Evolutionary conservation across 225 moss, liverwort and hornwort genomes (phyloP).

Genomic region (Anthoceros angustus): DNA sequence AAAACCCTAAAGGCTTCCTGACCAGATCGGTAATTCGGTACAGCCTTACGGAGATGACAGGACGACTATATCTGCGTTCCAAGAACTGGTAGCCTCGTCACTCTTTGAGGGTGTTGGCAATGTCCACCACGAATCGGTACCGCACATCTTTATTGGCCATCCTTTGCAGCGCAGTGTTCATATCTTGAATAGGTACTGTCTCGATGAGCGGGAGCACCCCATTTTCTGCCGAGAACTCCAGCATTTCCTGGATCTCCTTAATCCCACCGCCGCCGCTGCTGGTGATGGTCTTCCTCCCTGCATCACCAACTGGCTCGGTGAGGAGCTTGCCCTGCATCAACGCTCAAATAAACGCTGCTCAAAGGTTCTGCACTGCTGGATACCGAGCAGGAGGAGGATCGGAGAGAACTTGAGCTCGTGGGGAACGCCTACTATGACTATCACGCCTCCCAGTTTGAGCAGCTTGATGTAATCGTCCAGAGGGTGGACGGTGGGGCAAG

Average conservation of each 20-base stretch:
- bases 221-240: slow-evolving; percentile 36
- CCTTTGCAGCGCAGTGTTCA: slow-evolving; percentile 34
- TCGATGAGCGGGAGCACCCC: slow-evolving; percentile 35
- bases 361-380: slow-evolving; percentile 11
- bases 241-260: slow-evolving; percentile 42
- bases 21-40: too few relatives aligned
- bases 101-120: slow-evolving; percentile 32
- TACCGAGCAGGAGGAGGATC: slow-evolving; percentile 12
- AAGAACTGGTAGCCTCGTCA: neutral
- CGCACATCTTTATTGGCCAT: slow-evolving; percentile 40
- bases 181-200: slow-evolving; percentile 25
- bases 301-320: neutral
- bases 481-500: slow-evolving; percentile 25
- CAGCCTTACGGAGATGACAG: too few relatives aligned
- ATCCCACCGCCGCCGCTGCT: slow-evolving; percentile 39
- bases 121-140: slow-evolving; percentile 54
- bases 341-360: neutral
- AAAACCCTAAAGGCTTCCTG: too few relatives aligned
- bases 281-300: slow-evolving; percentile 34
- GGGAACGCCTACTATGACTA: slow-evolving; percentile 27
- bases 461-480: slow-evolving; percentile 28
- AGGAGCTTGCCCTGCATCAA: neutral
- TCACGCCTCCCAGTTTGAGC: slow-evolving; percentile 30
- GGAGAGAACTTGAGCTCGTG: slow-evolving; percentile 29
- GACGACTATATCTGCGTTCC: too few relatives aligned